Base-by-base conservation (phyloP, 2,329 filamentous ascomycete species). In the Stemphylium beticola region DNA sequence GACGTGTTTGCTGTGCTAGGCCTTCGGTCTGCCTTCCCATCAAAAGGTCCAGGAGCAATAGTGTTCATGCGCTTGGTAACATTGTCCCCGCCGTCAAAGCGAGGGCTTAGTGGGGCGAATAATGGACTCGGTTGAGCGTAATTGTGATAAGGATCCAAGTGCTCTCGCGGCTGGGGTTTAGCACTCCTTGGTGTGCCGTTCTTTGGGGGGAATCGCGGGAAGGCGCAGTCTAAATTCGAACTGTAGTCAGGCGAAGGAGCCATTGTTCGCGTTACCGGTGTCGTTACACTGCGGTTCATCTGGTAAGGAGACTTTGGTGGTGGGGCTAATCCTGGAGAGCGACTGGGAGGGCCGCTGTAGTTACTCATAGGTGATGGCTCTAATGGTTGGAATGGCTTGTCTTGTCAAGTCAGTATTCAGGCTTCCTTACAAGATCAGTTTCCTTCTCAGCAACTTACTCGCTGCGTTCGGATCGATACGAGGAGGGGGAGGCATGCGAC, bases 11-110 rank as follows among this genome's bases (percentile, higher is more conserved):
- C 61, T 50, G 67, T 71, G 32, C 69, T 72, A 20, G 72, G 72
- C 50, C 69, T 68, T 37, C 70, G 62, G 26, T 70, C 62, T 29
- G 59, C 46, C 75, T 29, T 61, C 40, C 81, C 72, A 59, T 86
- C 85, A 64, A 91, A 90, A 0, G 88, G 87, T 0, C 86, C 87
- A 1, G 87, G 85, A 1, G 85, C 81, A 66, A 90, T 87, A 8
- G 78, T 82, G 61, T 90, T 83, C 81, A 90, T 85, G 46, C 85
- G 83, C 58, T 84, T 81, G 62, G 89, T 66, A 24, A 91, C 42
- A 47, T 73, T 78, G 43, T 72, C 76, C 53, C 74, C 76, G 15
- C 69, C 76, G 60, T 74, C 73, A 1, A 67, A 68, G 31, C 71
- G 72, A 22, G 84, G 83, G 58, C 80, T 86, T 17, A 78, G 72